Percentiles rank a stretch among this genome's conserved stretches.
phyloP scores from a whole-genome alignment of 495 filamentous ascomycete species.

The Podospora australis region DNA sequence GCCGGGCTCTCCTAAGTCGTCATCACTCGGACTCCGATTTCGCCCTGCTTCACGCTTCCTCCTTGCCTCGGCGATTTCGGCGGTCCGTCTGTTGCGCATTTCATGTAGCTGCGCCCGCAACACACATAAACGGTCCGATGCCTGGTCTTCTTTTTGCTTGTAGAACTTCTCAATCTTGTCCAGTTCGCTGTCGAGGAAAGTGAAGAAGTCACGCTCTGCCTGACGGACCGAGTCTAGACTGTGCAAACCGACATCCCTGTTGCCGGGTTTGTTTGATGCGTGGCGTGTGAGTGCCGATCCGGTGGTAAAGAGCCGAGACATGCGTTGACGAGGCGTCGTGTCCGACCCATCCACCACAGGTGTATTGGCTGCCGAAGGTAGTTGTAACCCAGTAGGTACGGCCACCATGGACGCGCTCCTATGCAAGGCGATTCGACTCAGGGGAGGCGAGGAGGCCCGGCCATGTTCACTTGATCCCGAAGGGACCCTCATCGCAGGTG shows the following conservation, averaged over 20 bases:
- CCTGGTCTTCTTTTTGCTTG: conserved; percentile 72
- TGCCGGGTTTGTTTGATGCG: conserved; percentile 9
- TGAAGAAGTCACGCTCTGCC: conserved; percentile 69
- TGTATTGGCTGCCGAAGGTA: conserved; percentile 8
- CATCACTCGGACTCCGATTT: conserved; percentile 8
- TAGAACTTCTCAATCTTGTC: conserved; percentile 84
- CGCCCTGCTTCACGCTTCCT: conserved; percentile 20
- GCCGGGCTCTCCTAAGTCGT: conserved; percentile 11
- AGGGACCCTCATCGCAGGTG: conserved; percentile 59
- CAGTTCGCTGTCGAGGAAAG: conserved; percentile 71
- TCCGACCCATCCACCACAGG: conserved; percentile 6
- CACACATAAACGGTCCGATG: conserved; percentile 58
- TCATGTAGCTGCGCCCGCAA: conserved; percentile 77
- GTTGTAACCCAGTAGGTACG: conserved; percentile 4
- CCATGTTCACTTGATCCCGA: conserved; percentile 29
- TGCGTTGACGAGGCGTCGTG: conserved; percentile 18
- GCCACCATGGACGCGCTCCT: conserved; percentile 22
- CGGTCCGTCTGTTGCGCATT: conserved; percentile 72
- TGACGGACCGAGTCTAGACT: conserved; percentile 42
- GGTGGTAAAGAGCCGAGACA: conserved; percentile 25
- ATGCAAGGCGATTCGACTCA: conserved; percentile 11
- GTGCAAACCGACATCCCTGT: conserved; percentile 26
- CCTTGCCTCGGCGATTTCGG: conserved; percentile 54
- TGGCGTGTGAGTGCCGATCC: conserved; percentile 14
- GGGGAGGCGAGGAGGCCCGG: conserved; percentile 4